Evolutionary conservation across 2,329 filamentous ascomycete species (phyloP), one percentile per base, ranked within the genome.

Genomic region (Colletotrichum brevisporum): DNA sequence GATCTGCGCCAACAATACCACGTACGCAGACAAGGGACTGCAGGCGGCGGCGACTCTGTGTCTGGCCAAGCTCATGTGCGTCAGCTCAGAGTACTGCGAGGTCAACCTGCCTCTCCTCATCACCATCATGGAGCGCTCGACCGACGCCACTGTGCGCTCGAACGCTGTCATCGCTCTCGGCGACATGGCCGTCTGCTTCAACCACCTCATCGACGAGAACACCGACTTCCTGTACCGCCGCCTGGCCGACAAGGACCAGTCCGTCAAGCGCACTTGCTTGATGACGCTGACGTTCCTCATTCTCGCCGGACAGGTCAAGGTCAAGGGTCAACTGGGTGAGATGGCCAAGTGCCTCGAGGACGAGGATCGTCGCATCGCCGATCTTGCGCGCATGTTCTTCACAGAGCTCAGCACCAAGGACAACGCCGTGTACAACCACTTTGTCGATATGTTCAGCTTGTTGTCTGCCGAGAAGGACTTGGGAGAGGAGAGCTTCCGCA

Each of bases 311-410:
- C 96, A 99, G 81, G 95, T 99, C 83, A 99, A 99, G 86, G 96
- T 99, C 80, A 99, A 99, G 85, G 96, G 96, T 27, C 96, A 99
- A 81, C 85, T 99, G 12, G 96, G 96, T 56, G 95, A 98, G 83
- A 99, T 99, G 96, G 96, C 96, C 65, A 99, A 99, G 83, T 99
- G 96, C 74, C 88, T 99, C 36, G 96, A 99, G 81, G 96, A 99
- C 76, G 90, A 91, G n/a, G 97, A 99, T 77, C 94, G 95, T 81
- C 90, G 93, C 71, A 97, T 98, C 71, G 93, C 95, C 0, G 96
- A 99, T 77, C 88, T 99, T 76, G 94, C 94, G 15, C 88, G 94
- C 68, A 98, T 98, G 95, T 99, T 99, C 89, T 99, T 99, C 81
- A 95, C 94, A 0, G 96, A 99, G 81, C 88, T 99, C 63, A 94